Base-by-base conservation (phyloP, 2,329 filamentous ascomycete genomes). In the Pseudogymnoascus sp. region DNA sequence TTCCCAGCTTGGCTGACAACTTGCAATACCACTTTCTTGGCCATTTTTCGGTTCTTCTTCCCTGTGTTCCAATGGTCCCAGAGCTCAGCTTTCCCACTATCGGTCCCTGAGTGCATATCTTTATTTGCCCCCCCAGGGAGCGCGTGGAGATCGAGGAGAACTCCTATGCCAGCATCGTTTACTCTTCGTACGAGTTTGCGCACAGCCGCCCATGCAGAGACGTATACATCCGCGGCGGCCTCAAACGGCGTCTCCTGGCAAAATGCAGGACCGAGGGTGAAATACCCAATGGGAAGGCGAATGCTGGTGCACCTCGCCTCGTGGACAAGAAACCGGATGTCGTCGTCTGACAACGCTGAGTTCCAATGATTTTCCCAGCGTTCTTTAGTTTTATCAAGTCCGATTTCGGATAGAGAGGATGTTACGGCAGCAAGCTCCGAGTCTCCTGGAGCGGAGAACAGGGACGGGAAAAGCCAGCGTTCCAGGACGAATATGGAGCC, bases 401-500 rank as follows among this genome's bases (percentile, higher is more conserved):
- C 83, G 60, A 77, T 72, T 14, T 71, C 68, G 28, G 78, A 74
- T 21, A 84, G 67, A 38, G 67, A 74, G 40, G 76, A 75, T 53
- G 76, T 77, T 1, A 82, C 79, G 60, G 81, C 79, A 65, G 79
- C 81, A 11, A 85, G 73, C 69, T 86, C 84, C 65, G 77, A 80
- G 16, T 72, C 71, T 5, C 76, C 77, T 42, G 70, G 67, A 1
- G 75, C 70, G 2, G 77, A 76, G 66, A 82, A 85, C 70, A 83
- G 79, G 63, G 75, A 78, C 1, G 74, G 73, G 43, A 76, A 78
- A 3, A 86, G 76, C 83, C 83, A 86, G 70, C 79, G 77, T 69
- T 86, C 84, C 3, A 85, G 77, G n/a, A 85, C 79, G 70, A 84
- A 87, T 53, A 85, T 76, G 8, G 80, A 80, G 42, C 84, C 84